Percentiles rank a stretch among this genome's conserved stretches.
phyloP scores from a whole-genome alignment of 139 green algal genomes.

The Marvania coccoides region DNA sequence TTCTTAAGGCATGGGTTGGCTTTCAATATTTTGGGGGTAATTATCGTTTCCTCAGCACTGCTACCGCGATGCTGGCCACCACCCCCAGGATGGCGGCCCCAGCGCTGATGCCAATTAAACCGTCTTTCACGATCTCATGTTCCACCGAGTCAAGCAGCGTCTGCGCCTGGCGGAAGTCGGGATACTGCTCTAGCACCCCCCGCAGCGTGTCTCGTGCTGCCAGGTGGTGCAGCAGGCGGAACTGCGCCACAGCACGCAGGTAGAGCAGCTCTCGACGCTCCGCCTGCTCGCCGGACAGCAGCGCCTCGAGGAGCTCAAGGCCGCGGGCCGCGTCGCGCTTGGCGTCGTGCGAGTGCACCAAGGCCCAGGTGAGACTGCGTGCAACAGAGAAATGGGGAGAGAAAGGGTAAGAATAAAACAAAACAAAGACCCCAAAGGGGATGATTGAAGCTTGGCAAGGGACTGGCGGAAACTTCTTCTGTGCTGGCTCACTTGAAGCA shows the following conservation, averaged over 20 bases:
- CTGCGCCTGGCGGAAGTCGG: conserved; percentile 5
- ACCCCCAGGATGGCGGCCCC: conserved; percentile 3
- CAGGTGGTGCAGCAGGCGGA: neutral
- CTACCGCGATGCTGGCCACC: neutral
- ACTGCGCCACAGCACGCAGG: neutral
- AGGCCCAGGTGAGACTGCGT: conserved; percentile 18
- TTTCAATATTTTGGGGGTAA: too few species aligned
- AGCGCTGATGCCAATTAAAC: conserved; percentile 5
- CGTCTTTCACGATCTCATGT: conserved; percentile 8
- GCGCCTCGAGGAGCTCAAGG: conserved; percentile 11
- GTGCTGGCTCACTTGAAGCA: conserved; percentile 1
- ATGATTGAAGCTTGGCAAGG: neutral
- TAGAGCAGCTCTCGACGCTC: conserved; percentile 14
- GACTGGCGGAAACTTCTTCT: neutral
- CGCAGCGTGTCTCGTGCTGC: neutral
- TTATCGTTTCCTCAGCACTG: neutral
- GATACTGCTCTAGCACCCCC: neutral
- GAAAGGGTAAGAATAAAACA: too few species aligned
- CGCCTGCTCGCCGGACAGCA: neutral
- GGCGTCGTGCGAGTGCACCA: conserved; percentile 18
- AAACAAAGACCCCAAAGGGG: too few species aligned
- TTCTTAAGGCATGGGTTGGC: too few species aligned
- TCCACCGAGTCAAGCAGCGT: conserved; percentile 3
- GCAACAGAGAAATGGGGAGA: neutral
- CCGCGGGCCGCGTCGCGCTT: conserved; percentile 8